Percentiles rank a stretch among this genome's conserved stretches.
phyloP scores from a whole-genome alignment of 306 rosid genomes.

The Ammopiptanthus mongolicus region DNA sequence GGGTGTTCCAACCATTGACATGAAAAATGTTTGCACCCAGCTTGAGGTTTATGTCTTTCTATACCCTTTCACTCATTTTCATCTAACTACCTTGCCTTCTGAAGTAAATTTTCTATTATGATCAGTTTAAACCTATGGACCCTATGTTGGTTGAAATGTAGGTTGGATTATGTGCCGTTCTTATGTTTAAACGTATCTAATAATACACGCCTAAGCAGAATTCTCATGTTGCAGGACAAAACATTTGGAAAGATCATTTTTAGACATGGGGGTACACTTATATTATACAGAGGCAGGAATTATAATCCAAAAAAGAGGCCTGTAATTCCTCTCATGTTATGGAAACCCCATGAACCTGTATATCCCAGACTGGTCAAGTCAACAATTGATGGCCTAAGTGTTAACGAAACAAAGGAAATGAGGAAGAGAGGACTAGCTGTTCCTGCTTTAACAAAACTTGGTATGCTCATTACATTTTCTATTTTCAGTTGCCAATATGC shows the following conservation, averaged over 20 bases:
- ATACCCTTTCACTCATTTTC: not conserved
- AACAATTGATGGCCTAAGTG: constrained; percentile 78
- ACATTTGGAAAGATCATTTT: constrained; percentile 77
- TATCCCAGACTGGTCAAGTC: constrained; percentile 89
- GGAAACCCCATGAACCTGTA: constrained; percentile 90
- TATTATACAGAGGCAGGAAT: constrained; percentile 86
- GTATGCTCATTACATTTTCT: constrained; percentile 30
- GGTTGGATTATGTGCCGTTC: not conserved
- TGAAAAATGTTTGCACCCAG: constrained; percentile 78
- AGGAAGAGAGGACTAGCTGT: constrained; percentile 80
- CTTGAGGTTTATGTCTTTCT: constrained; percentile 56
- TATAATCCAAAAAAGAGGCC: constrained; percentile 71
- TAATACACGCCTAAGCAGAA: not conserved
- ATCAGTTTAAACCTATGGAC: not conserved
- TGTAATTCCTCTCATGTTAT: constrained; percentile 78
- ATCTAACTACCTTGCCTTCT: not conserved
- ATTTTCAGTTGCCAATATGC: not conserved
- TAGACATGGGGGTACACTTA: constrained; percentile 70
- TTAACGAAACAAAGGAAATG: constrained; percentile 82
- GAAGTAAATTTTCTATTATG: not conserved
- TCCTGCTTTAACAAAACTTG: constrained; percentile 80
- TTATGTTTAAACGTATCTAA: not conserved
- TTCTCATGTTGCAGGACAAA: constrained; percentile 62
- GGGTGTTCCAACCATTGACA: constrained; percentile 92
- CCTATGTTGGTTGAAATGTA: not conserved